These are phyloP conservation scores for Malassezia psittaci DNA, from an alignment of 1,284 basidiomycete species.

Conservation along the genomic window DNA sequence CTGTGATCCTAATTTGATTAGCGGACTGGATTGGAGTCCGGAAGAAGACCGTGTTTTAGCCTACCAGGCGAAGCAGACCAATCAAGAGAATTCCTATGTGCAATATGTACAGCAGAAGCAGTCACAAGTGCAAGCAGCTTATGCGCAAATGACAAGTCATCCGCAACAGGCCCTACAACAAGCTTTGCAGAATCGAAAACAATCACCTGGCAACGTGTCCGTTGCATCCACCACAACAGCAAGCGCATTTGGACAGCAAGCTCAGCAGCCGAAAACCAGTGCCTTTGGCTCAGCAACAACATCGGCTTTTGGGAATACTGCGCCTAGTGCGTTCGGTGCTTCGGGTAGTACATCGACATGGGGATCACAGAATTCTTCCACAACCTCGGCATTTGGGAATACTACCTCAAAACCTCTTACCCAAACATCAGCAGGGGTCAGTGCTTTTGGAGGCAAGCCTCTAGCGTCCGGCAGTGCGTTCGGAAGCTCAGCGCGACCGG, in stretches of 20 bases:
- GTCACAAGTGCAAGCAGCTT: slow-evolving; percentile 3
- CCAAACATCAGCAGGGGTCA: background rate
- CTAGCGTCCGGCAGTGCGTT: background rate
- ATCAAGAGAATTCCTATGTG: slow-evolving; percentile 11
- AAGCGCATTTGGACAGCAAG: slow-evolving; percentile 1
- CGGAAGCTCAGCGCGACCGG: background rate
- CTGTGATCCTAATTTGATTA: slow-evolving; percentile 16
- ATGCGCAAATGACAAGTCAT: slow-evolving; percentile 6
- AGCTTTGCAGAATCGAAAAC: slow-evolving; percentile 6
- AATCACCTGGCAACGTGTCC: background rate
- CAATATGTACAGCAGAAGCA: slow-evolving; percentile 7
- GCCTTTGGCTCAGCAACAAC: background rate
- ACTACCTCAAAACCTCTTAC: background rate
- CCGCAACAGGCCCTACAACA: slow-evolving; percentile 6
- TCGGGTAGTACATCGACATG: background rate
- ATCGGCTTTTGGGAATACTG: background rate
- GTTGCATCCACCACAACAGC: background rate
- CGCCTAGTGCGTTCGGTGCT: slow-evolving; percentile 1
- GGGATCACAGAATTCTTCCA: background rate
- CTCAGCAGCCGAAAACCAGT: background rate
- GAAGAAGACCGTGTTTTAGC: slow-evolving; percentile 15
- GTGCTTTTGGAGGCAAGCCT: background rate
- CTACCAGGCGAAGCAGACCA: slow-evolving; percentile 9
- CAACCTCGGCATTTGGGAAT: background rate
- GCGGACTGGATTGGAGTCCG: slow-evolving; percentile 11